Base-by-base conservation (phyloP, 257 asterid genomes). In the Petunia axillaris region DNA sequence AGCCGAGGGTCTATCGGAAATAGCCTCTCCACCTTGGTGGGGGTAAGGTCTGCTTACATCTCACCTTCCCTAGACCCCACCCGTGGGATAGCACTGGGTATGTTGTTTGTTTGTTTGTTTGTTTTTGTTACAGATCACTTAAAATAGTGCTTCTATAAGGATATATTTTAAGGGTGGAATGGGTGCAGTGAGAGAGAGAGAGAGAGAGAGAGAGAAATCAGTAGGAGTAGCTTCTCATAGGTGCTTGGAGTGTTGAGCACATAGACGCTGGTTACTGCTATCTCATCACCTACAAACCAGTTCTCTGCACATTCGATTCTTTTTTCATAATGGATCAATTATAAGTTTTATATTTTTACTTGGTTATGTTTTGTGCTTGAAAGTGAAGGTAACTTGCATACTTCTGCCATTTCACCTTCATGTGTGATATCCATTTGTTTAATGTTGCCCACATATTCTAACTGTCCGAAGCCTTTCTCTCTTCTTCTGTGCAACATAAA, bases 161-260 rank as follows among this genome's bases (percentile, higher is more conserved):
- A 13, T 16, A 10, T 52, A 46, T 44, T 35, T 50, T 73, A 35
- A 62, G 77, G 46, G 35, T 73, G 46, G 35, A 35, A 53, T 50
- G 6, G 60, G 36, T 73, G 77, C 36, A 50, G 13, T 6, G 44
- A 25, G 25, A 25, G 25, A 25, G 25, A 25, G 25, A 25, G 25
- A 25, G 25, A 25, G 15, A 35, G 37, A 52, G 16, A 15, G 73
- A 8, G 36, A n/a, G 8, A 48, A 35, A 36, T 35, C 25, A 50
- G 13, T 50, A 48, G 60, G 36, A 73, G 35, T 50, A 73, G 46
- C 36, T 73, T 73, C 77, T 73, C 77, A 6, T 50, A 1, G 44
- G 14, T 48, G 62, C 77, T 73, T 50, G 77, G 77, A 36, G 35
- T 35, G 46, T 71, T 48, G 77, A 71, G 50, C 39, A 5, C 6